Evolutionary conservation across 169 alveolate species (phyloP).

Genomic region (Plasmodium gonderi): DNA sequence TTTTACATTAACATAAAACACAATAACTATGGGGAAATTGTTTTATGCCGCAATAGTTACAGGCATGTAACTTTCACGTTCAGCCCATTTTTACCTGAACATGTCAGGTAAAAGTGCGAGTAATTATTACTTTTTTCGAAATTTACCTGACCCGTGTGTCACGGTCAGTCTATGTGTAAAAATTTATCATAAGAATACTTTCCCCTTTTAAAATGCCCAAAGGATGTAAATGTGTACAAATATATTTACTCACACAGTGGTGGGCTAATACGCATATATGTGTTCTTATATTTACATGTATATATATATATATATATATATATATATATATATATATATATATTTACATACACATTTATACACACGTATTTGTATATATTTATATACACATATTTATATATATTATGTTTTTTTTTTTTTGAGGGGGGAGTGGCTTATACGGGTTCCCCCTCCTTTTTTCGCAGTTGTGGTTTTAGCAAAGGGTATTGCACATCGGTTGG

Average conservation of each 20-base stretch:
- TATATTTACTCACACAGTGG: background rate
- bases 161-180: background rate
- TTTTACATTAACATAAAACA: background rate
- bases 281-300: background rate
- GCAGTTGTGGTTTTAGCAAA: no score
- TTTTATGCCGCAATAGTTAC: background rate
- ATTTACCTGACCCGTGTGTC: background rate
- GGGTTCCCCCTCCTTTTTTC: no score
- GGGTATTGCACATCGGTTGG: no score
- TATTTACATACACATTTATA: no score
- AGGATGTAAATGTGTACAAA: background rate
- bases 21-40: background rate
- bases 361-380: no score
- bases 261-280: background rate
- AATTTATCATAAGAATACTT: background rate
- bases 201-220: background rate
- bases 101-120: background rate
- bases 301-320: no score
- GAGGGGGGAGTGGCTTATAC: no score
- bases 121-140: background rate
- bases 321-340: no score
- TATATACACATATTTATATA: no score
- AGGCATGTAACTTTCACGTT: background rate
- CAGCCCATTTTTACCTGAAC: slow-evolving; percentile 19
- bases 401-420: no score